Conservation (phyloP, 129 eudicot genomes). For the Scalesia atractyloides region DNA sequence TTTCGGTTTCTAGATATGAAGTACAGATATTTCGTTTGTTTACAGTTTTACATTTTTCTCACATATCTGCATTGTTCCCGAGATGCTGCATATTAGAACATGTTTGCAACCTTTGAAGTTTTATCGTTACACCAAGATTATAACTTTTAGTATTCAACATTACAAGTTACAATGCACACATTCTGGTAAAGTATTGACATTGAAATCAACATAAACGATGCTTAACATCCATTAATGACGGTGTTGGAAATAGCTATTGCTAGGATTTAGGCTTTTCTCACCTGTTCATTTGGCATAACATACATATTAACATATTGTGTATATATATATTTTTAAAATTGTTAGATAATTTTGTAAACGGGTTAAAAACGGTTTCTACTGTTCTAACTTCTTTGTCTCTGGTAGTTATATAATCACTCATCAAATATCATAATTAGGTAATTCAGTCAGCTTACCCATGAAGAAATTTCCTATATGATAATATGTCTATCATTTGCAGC, state of each 20-base stretch:
- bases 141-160: background rate
- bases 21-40: background rate
- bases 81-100: background rate
- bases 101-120: background rate
- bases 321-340: background rate
- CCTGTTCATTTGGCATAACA: background rate
- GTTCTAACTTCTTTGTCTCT: background rate
- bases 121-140: background rate
- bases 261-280: background rate
- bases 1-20: background rate
- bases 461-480: background rate
- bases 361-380: background rate
- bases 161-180: background rate
- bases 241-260: conserved; percentile 4
- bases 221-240: background rate
- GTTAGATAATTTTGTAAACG: background rate
- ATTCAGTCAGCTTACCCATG: background rate
- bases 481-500: conserved; percentile 7
- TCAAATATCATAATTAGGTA: background rate
- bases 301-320: background rate
- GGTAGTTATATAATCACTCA: background rate
- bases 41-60: background rate
- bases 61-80: background rate
- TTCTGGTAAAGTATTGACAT: background rate
- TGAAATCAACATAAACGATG: background rate